phyloP scores from a whole-genome alignment of 2,329 filamentous ascomycete genomes.

The Mycosphaerelloides madeirae region DNA sequence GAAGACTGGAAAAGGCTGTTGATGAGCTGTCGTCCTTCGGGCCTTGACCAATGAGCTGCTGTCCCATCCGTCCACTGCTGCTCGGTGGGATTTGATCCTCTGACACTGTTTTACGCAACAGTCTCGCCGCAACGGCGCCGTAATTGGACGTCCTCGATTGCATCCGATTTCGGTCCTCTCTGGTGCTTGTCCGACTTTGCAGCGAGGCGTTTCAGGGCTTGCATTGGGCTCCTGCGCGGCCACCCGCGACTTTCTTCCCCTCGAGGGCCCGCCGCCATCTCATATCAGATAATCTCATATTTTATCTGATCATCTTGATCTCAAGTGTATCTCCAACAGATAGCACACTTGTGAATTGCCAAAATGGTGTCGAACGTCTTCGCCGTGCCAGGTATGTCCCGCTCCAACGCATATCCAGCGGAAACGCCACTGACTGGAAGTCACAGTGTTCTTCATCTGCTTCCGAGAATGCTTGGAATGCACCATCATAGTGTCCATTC shows the following conservation, averaged over 20 bases:
- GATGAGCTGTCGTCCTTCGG: too few relatives aligned
- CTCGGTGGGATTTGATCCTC: too few relatives aligned
- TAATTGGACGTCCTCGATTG: too few relatives aligned
- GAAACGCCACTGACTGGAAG: slow-evolving; percentile 2
- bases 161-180: too few relatives aligned
- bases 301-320: slow-evolving; percentile 12
- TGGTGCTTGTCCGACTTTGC: too few relatives aligned
- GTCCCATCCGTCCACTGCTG: too few relatives aligned
- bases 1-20: too few relatives aligned
- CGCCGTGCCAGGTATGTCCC: slow-evolving; percentile 56
- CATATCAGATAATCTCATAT: slow-evolving; percentile 1
- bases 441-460: slow-evolving; percentile 75
- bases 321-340: slow-evolving; percentile 6
- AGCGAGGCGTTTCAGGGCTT: too few relatives aligned
- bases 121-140: too few relatives aligned
- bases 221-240: background rate
- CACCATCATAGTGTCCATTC: slow-evolving; percentile 78
- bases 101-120: too few relatives aligned
- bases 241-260: slow-evolving; percentile 2
- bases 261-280: background rate
- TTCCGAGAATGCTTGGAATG: slow-evolving; percentile 83
- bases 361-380: slow-evolving; percentile 68
- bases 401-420: background rate
- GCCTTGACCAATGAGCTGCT: too few relatives aligned
- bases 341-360: background rate